Conservation (phyloP, 306 rosid genomes). For the Spatholobus suberectus region DNA sequence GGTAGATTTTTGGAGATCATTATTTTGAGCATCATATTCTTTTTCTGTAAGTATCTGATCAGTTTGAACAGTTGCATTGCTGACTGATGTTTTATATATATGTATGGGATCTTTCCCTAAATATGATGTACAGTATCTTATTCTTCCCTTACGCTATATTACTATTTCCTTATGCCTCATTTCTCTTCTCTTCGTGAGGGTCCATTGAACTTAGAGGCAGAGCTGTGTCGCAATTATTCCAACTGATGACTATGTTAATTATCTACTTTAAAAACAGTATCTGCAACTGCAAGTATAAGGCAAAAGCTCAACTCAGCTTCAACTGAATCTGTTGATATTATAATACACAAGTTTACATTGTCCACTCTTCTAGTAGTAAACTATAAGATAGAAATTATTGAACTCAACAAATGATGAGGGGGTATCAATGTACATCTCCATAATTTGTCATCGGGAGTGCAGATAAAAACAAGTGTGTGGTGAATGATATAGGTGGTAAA, state of each 20-base stretch:
- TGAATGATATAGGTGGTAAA: background rate
- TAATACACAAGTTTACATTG: background rate
- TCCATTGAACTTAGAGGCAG: slow-evolving; percentile 11
- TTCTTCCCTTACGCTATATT: background rate
- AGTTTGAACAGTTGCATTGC: slow-evolving; percentile 13
- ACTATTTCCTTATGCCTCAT: background rate
- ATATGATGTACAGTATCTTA: slow-evolving; percentile 20
- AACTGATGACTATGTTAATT: background rate
- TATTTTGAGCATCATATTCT: slow-evolving; percentile 40
- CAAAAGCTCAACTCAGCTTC: background rate
- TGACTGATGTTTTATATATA: slow-evolving; percentile 5
- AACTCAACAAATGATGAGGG: background rate
- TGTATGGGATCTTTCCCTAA: background rate
- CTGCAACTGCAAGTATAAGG: background rate
- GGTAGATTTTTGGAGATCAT: slow-evolving; percentile 35
- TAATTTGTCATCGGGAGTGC: background rate
- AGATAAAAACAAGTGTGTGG: background rate
- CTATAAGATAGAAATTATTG: background rate
- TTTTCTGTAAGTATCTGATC: slow-evolving; percentile 41
- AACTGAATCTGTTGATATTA: background rate
- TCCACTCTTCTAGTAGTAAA: background rate
- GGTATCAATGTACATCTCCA: background rate
- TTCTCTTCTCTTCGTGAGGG: background rate
- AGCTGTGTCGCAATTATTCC: background rate
- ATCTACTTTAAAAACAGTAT: background rate